Percentiles rank a stretch among this genome's conserved stretches.
These are phyloP conservation scores for Fusarium sp. DNA, from an alignment of 2,329 filamentous ascomycete genomes.

Conservation along the genomic window DNA sequence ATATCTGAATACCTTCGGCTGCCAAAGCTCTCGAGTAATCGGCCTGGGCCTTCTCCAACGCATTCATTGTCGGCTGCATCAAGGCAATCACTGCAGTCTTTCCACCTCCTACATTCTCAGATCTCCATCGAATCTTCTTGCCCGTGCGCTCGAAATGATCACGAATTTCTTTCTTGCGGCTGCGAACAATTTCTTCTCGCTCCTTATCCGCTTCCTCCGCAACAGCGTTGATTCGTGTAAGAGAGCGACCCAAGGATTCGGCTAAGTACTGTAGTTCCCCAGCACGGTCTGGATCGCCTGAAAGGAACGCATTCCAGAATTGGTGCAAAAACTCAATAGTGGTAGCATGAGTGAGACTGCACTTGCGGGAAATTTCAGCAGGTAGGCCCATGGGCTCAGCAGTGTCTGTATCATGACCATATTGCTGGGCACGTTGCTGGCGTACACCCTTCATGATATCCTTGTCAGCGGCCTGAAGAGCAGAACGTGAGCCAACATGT, in stretches of 20 bases:
- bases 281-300: constrained; percentile 83
- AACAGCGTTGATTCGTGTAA: constrained; percentile 82
- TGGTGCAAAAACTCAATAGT: constrained; percentile 96
- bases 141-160: constrained; percentile 77
- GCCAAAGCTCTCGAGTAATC: constrained; percentile 78
- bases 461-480: constrained; percentile 71
- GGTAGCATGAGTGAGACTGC: constrained; percentile 83
- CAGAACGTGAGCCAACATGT: constrained; percentile 76
- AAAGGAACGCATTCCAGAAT: constrained; percentile 94
- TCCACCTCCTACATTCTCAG: constrained; percentile 77
- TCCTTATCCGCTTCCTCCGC: constrained; percentile 82
- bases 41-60: constrained; percentile 75
- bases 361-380: constrained; percentile 67
- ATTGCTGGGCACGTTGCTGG: constrained; percentile 69
- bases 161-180: constrained; percentile 75
- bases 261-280: constrained; percentile 83
- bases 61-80: constrained; percentile 77
- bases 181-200: constrained; percentile 72
- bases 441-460: constrained; percentile 74
- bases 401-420: constrained; percentile 60
- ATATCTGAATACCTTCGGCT: constrained; percentile 66
- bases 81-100: constrained; percentile 79
- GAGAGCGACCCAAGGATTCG: constrained; percentile 81
- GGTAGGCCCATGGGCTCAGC: constrained; percentile 66
- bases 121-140: constrained; percentile 76